Conservation (phyloP, 768 basidiomycete genomes). For the Candolleomyces aberdarensis region DNA sequence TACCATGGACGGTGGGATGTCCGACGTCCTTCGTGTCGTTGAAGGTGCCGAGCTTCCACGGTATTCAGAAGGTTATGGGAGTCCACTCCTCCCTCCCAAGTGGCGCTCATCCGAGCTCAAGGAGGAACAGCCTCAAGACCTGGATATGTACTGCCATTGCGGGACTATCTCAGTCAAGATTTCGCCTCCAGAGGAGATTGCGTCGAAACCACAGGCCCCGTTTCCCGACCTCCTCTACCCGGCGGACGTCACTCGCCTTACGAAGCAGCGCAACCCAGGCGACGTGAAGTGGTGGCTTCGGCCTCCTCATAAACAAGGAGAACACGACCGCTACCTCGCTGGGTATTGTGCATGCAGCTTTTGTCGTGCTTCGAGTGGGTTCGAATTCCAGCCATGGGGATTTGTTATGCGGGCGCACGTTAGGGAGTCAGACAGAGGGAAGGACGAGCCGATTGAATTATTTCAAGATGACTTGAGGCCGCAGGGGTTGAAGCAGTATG, state of each 20-base stretch:
- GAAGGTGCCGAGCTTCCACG: constrained; percentile 14
- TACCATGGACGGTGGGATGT: constrained; percentile 22
- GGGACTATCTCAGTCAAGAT: constrained; percentile 20
- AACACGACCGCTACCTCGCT: constrained; percentile 25
- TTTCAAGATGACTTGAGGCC: constrained; percentile 13
- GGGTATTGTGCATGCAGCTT: constrained; percentile 26
- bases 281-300: constrained; percentile 31
- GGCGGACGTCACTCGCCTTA: constrained; percentile 13
- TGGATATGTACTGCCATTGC: constrained; percentile 27
- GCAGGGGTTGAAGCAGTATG: constrained; percentile 21
- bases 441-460: constrained; percentile 8
- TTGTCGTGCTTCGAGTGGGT: constrained; percentile 24
- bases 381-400: constrained; percentile 25
- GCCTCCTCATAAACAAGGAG: constrained; percentile 2
- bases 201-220: constrained; percentile 10
- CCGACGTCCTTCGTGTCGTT: constrained; percentile 14
- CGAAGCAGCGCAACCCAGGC: constrained; percentile 17
- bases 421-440: constrained; percentile 2
- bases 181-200: constrained; percentile 19
- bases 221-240: constrained; percentile 22
- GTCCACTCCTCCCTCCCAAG: constrained; percentile 8
- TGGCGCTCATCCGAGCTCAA: constrained; percentile 10
- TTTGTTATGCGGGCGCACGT: constrained; percentile 25
- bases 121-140: constrained; percentile 10
- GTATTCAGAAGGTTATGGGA: constrained; percentile 8